These are phyloP conservation scores for Yamadazyma mexicana DNA, from an alignment of 1,139 yeast genomes.

Conservation along the genomic window DNA sequence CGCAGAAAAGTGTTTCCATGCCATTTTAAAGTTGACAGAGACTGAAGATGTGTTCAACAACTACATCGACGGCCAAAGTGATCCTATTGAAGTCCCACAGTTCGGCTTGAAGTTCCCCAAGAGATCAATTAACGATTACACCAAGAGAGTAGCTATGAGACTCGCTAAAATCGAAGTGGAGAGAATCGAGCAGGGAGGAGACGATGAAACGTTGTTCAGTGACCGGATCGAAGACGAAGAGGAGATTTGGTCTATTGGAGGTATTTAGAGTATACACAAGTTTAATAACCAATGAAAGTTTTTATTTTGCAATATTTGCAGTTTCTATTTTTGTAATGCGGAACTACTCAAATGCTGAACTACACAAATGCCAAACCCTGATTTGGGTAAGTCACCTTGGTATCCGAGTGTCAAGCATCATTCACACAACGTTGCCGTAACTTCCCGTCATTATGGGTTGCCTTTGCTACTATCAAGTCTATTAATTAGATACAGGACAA, in stretches of 20 bases:
- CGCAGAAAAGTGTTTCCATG: conserved; percentile 86
- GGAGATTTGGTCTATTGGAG: conserved; percentile 86
- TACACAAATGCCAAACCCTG: too few relatives aligned
- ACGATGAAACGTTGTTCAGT: conserved; percentile 78
- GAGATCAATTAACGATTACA: conserved; percentile 83
- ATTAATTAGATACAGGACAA: too few relatives aligned
- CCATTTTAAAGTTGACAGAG: conserved; percentile 70
- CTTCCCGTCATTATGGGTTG: too few relatives aligned
- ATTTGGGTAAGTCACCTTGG: too few relatives aligned
- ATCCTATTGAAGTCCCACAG: conserved; percentile 31
- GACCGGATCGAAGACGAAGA: conserved; percentile 83
- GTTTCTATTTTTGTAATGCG: too few relatives aligned
- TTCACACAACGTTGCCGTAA: too few relatives aligned
- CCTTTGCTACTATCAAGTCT: too few relatives aligned
- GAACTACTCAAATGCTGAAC: too few relatives aligned
- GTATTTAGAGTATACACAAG: conserved; percentile 1
- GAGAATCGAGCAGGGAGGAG: conserved; percentile 88
- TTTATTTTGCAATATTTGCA: neutral
- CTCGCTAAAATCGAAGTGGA: conserved; percentile 85
- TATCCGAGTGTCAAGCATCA: too few relatives aligned
- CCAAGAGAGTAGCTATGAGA: conserved; percentile 82
- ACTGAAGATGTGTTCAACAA: conserved; percentile 65
- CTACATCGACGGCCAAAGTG: conserved; percentile 51
- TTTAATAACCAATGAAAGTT: neutral
- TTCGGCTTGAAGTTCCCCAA: conserved; percentile 53